Evolutionary conservation across 495 filamentous ascomycete species (phyloP).

Genomic region (Aspergillus olivimuriae): DNA sequence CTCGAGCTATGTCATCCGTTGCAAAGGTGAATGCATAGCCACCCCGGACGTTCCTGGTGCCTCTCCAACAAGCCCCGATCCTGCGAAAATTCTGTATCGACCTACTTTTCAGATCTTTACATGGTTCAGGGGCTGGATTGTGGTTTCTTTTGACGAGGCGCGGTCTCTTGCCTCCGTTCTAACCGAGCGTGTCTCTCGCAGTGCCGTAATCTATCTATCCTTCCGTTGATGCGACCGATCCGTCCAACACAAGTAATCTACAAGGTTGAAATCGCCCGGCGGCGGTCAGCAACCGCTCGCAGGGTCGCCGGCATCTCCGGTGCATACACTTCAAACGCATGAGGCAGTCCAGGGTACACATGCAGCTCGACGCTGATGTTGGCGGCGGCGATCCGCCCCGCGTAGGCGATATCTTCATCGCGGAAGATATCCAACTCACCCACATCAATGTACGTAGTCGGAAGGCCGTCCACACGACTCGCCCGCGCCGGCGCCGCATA

Average conservation of each 20-base stretch:
- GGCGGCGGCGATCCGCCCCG: slow-evolving; percentile 10
- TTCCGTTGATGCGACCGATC: no score
- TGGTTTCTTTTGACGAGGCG: no score
- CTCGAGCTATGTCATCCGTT: not conserved
- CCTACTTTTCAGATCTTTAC: no score
- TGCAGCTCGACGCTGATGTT: slow-evolving; percentile 20
- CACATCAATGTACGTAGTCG: slow-evolving; percentile 23
- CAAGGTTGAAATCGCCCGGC: not conserved
- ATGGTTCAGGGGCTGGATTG: no score
- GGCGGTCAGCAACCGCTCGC: slow-evolving; percentile 7
- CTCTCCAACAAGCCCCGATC: not conserved
- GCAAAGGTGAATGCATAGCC: slow-evolving; percentile 1
- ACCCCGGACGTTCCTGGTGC: not conserved
- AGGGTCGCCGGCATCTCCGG: slow-evolving; percentile 5
- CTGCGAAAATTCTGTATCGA: no score
- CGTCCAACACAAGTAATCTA: not conserved
- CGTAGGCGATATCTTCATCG: slow-evolving; percentile 14
- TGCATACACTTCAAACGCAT: slow-evolving; percentile 21
- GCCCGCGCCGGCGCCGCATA: slow-evolving; percentile 22
- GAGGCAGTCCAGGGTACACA: slow-evolving; percentile 18
- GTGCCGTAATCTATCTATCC: no score
- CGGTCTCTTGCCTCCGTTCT: no score
- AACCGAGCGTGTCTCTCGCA: no score
- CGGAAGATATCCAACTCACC: slow-evolving; percentile 21
- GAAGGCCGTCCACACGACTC: slow-evolving; percentile 15